These are phyloP conservation scores for Phoenix roebelenii DNA, from an alignment of 176 grass and related monocot genomes.

Conservation along the genomic window DNA sequence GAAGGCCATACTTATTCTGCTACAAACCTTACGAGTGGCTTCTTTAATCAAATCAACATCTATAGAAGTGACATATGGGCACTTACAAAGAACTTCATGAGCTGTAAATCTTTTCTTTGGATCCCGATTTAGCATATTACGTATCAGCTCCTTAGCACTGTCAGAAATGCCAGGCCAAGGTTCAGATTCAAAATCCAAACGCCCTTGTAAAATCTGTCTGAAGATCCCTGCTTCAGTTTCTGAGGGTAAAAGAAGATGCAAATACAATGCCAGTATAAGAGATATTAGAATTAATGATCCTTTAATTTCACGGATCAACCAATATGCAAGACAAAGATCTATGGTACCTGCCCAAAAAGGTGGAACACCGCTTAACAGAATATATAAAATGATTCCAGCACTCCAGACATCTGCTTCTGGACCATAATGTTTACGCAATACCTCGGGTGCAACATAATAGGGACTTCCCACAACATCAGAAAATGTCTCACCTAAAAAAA, in stretches of 20 bases:
- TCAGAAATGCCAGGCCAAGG: slow-evolving; percentile 94
- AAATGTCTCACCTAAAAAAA: slow-evolving; percentile 59
- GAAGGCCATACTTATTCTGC: slow-evolving; percentile 1
- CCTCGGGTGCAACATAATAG: slow-evolving; percentile 96
- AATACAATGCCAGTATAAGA: slow-evolving; percentile 7
- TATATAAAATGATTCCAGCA: slow-evolving; percentile 93
- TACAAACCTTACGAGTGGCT: too few relatives aligned
- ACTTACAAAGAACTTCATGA: slow-evolving; percentile 97
- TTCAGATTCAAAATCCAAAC: slow-evolving; percentile 94
- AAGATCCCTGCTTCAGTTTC: slow-evolving; percentile 99
- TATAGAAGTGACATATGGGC: too few relatives aligned
- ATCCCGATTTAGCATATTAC: slow-evolving; percentile 86
- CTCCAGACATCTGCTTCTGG: slow-evolving; percentile 99
- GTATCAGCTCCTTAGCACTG: slow-evolving; percentile 85
- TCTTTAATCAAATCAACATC: too few relatives aligned
- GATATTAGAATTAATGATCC: not conserved
- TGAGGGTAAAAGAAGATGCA: slow-evolving; percentile 27
- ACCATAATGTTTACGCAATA: slow-evolving; percentile 92
- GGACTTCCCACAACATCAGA: slow-evolving; percentile 97
- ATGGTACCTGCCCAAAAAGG: slow-evolving; percentile 95
- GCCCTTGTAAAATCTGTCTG: slow-evolving; percentile 88
- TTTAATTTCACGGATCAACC: slow-evolving; percentile 8
- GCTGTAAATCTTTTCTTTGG: slow-evolving; percentile 64
- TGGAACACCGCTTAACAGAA: slow-evolving; percentile 94
- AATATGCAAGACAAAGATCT: slow-evolving; percentile 1